Evolutionary conservation across 345 rosid genomes (phyloP), one percentile per base, ranked within the genome.

Genomic region (Salix purpurea): DNA sequence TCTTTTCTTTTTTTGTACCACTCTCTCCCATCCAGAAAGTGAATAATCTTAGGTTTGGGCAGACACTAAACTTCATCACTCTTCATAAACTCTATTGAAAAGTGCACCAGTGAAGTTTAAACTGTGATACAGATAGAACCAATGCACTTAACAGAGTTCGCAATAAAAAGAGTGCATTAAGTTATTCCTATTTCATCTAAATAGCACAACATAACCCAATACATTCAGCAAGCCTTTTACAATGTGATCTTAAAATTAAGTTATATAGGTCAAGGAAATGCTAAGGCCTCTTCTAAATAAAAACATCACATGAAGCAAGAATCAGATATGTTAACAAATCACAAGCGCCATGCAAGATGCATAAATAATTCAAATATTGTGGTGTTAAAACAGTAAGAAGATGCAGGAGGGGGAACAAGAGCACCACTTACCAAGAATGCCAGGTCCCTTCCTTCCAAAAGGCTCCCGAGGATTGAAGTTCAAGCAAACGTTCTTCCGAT

Each of bases 371-470:
- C 26, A 56, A n/a, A 58, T 12, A 10, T 58, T 58, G 24, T 58
- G 62, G 28, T n/a, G 23, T 58, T 58, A 58, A 58, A 58, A 58
- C 24, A 44, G 50, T 2, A 44, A 44, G 50, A 44, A 13, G 13
- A 44, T 11, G 50, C 8, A 71, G 14, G 56, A 26, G 72, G 56
- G 56, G 12, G 28, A 70, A 15, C 34, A 70, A 70, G 7, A 70
- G 9, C 6, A 19, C 48, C 36, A 78, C 88, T 77, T 74, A 91
- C 94, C 52, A 16, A 85, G 82, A 81, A 84, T 84, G 28, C 72
- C 86, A 67, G 84, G 84, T 28, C 54, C 68, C 68, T 52, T 82
- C 75, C 77, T 84, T 24, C 65, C 61, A 58, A 73, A 46, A 40
- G 1, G 80, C 65, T 37, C 76, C 26, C 58, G 62, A 73, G 82